phyloP scores from a whole-genome alignment of 495 filamentous ascomycete genomes.

The Parathielavia hyrcaniae region DNA sequence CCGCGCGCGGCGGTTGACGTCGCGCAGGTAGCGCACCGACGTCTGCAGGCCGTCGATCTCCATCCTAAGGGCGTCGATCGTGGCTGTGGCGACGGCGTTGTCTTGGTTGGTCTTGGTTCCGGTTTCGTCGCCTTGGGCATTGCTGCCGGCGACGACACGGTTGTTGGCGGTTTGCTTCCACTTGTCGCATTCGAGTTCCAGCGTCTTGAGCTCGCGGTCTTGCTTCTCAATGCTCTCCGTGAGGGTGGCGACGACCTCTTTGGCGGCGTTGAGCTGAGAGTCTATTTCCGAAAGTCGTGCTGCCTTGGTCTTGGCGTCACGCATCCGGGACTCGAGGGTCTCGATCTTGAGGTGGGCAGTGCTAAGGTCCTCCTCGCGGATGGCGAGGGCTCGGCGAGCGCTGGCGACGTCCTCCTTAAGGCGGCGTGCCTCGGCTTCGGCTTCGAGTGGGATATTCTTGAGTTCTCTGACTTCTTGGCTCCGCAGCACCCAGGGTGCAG shows the following conservation, averaged over 20 bases:
- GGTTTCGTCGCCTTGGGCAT: conserved; percentile 36
- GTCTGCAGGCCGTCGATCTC: conserved; percentile 67
- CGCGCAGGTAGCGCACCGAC: conserved; percentile 69
- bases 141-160: conserved; percentile 45
- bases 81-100: conserved; percentile 60
- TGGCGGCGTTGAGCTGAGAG: conserved; percentile 49
- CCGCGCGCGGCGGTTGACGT: conserved; percentile 65
- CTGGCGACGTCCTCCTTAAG: conserved; percentile 68
- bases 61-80: conserved; percentile 65
- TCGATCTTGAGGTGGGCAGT: conserved; percentile 85
- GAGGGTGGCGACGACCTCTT: conserved; percentile 50
- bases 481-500: conserved; percentile 76
- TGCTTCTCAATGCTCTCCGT: conserved; percentile 58
- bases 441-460: conserved; percentile 69
- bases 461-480: conserved; percentile 69
- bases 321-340: conserved; percentile 72
- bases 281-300: conserved; percentile 60
- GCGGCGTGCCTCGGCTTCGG: conserved; percentile 69
- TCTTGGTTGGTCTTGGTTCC: conserved; percentile 51
- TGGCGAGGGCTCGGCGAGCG: conserved; percentile 55
- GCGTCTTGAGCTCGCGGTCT: conserved; percentile 50
- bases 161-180: conserved; percentile 69
- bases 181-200: conserved; percentile 63
- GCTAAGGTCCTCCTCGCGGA: conserved; percentile 60
- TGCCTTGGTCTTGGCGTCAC: conserved; percentile 67